Percentiles rank a stretch among this genome's conserved stretches.
phyloP scores from a whole-genome alignment of 352 stramenopile genomes.

The Phytophthora melonis region DNA sequence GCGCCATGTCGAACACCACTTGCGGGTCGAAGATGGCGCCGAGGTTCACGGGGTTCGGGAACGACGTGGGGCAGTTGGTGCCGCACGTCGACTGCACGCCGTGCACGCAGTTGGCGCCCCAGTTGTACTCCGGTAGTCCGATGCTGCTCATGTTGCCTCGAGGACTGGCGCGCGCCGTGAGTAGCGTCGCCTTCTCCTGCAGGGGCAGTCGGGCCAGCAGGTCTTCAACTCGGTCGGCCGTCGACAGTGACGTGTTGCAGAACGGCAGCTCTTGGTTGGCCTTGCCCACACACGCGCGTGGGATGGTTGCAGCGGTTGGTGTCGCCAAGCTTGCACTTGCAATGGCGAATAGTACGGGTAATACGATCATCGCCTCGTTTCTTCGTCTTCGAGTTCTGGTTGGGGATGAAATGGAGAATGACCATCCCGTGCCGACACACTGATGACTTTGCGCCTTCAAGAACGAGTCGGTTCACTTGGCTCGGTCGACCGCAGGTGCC shows the following conservation, averaged over 20 bases:
- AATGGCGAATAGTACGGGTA: too few species aligned
- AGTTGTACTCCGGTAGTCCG: conserved; percentile 92
- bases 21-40: conserved; percentile 89
- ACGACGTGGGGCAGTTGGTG: conserved; percentile 87
- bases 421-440: too few species aligned
- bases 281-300: conserved; percentile 36
- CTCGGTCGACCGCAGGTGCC: too few species aligned
- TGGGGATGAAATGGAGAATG: too few species aligned
- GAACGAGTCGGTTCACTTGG: too few species aligned
- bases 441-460: too few species aligned
- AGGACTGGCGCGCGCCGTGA: conserved; percentile 76
- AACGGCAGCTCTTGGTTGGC: conserved; percentile 36
- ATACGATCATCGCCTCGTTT: too few species aligned
- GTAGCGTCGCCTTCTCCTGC: conserved; percentile 72
- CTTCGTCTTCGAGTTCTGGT: too few species aligned
- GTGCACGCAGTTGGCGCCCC: conserved; percentile 95
- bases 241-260: conserved; percentile 59
- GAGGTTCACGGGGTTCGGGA: conserved; percentile 92
- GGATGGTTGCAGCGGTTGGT: too few species aligned
- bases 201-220: conserved; percentile 78
- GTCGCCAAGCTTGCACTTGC: too few species aligned
- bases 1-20: conserved; percentile 83
- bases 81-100: conserved; percentile 89
- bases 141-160: conserved; percentile 82
- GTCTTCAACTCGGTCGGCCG: conserved; percentile 73